Evolutionary conservation across 1,284 basidiomycete genomes (phyloP).

Genomic region (Moesziomyces parantarcticus): DNA sequence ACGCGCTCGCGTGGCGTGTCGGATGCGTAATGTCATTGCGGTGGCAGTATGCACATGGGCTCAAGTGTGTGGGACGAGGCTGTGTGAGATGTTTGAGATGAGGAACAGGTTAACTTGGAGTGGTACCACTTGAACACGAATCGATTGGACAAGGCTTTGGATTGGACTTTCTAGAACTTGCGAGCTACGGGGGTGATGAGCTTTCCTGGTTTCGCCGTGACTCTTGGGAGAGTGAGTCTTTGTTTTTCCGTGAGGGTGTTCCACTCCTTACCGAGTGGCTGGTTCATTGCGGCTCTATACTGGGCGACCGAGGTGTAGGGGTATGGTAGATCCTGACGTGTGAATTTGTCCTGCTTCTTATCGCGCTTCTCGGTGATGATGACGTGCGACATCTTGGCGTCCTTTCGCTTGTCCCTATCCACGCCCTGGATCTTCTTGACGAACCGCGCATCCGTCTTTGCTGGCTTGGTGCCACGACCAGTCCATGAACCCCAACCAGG

Average conservation of each 20-base stretch:
- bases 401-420: conserved; percentile 80
- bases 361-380: conserved; percentile 94
- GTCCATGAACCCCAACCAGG: conserved; percentile 97
- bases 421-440: conserved; percentile 72
- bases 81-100: too few species aligned
- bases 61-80: too few species aligned
- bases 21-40: too few species aligned
- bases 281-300: conserved; percentile 83
- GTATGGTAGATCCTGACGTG: conserved; percentile 83
- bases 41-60: too few species aligned
- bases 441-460: conserved; percentile 32
- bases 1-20: too few species aligned
- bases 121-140: too few species aligned
- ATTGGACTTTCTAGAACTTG: conserved; percentile 34
- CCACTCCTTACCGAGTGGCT: conserved; percentile 89
- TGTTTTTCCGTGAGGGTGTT: conserved; percentile 90
- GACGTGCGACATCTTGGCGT: conserved; percentile 84
- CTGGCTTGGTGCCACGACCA: conserved; percentile 75
- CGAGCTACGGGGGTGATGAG: conserved; percentile 54
- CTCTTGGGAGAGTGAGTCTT: conserved; percentile 70
- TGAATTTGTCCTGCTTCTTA: conserved; percentile 89
- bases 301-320: conserved; percentile 92
- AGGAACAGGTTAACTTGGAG: too few species aligned
- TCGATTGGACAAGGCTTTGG: too few species aligned
- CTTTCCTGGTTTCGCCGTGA: conserved; percentile 58